Base-by-base conservation (phyloP, 202 grass and related monocot species). In the Panicum virgatum region DNA sequence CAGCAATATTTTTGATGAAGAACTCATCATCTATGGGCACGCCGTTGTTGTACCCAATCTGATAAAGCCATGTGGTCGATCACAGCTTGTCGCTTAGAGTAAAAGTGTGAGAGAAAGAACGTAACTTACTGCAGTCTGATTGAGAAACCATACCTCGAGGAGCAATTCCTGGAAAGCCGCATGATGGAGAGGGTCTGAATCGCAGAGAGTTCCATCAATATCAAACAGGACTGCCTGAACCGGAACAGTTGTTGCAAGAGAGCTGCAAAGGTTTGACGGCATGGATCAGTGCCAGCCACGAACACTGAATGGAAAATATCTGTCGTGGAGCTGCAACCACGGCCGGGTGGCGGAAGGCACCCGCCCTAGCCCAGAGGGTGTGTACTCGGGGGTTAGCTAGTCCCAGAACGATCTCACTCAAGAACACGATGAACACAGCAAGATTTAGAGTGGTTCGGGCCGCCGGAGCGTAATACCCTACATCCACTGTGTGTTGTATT, bases 41-140 rank as follows among this genome's bases (percentile, higher is more conserved):
- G 8, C 96, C 88, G 11, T 95, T 91, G 84, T 98, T 98, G 79
- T 98, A 98, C 25, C 96, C 96, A 83, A 98, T 98, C 96, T 98
- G 85, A 9, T n/a, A 65, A 1, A 68, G 15, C 11, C 79, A 53
- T 46, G 29, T 5, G 27, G 0, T 69, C 6, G 3, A 12, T 58
- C 1, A 26, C 10, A 58, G 22, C 9, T 9, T 25, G 54, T 26
- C 3, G 9, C 22, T 58, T 58, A 77, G 50, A 19, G 51, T 6
- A 66, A 18, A 13, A 4, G 2, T 3, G 11, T 3, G 11, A 68
- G 66, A 13, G 10, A 23, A 13, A 42, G 46, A 51, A 82, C 65
- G 34, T 7, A 51, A 82, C 65, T 23, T 7, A 1, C 12, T 50
- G 40, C 14, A 26, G 23, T 37, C 19, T 7, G 78, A 46, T 32